Conservation (phyloP, 192 early-diverging fungal species). For the Coemansia biformis region DNA sequence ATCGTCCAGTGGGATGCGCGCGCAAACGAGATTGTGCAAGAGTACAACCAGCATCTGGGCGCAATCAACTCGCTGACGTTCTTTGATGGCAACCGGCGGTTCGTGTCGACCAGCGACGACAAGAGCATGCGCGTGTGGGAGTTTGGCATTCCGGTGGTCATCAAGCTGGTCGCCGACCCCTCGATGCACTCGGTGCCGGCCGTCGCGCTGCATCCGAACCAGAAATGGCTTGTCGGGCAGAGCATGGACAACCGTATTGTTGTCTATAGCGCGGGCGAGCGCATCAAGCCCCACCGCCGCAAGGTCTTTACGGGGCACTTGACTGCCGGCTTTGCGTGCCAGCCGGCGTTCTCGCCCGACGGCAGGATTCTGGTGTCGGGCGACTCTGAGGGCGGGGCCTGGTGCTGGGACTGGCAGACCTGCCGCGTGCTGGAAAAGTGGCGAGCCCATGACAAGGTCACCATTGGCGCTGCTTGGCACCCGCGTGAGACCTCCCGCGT, state of each 20-base stretch:
- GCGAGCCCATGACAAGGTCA: slow-evolving; percentile 87
- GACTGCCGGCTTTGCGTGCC: slow-evolving; percentile 95
- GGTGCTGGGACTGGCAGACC: slow-evolving; percentile 98
- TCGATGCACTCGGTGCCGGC: slow-evolving; percentile 96
- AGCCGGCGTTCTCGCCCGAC: slow-evolving; percentile 89
- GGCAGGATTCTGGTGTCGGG: slow-evolving; percentile 82
- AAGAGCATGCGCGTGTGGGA: slow-evolving; percentile 98
- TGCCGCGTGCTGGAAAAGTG: slow-evolving; percentile 78
- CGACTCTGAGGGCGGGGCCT: slow-evolving; percentile 87
- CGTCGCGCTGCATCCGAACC: slow-evolving; percentile 80
- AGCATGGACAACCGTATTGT: slow-evolving; percentile 95
- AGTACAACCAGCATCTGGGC: slow-evolving; percentile 96
- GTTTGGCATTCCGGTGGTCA: slow-evolving; percentile 95
- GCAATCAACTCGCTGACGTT: slow-evolving; percentile 97
- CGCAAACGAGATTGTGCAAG: slow-evolving; percentile 78
- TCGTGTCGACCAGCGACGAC: slow-evolving; percentile 95
- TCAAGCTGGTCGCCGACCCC: slow-evolving; percentile 95
- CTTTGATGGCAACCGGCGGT: slow-evolving; percentile 88
- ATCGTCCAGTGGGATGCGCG: slow-evolving; percentile 81
- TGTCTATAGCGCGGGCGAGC: slow-evolving; percentile 80
- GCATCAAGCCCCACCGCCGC: slow-evolving; percentile 81
- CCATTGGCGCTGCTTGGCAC: slow-evolving; percentile 92
- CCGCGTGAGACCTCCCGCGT: slow-evolving; percentile 90
- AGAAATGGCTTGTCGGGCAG: slow-evolving; percentile 91
- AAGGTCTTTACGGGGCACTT: slow-evolving; percentile 90